Evolutionary conservation across 129 eudicot genomes (phyloP).

Genomic region (Chrysanthemum lavandulifolium): DNA sequence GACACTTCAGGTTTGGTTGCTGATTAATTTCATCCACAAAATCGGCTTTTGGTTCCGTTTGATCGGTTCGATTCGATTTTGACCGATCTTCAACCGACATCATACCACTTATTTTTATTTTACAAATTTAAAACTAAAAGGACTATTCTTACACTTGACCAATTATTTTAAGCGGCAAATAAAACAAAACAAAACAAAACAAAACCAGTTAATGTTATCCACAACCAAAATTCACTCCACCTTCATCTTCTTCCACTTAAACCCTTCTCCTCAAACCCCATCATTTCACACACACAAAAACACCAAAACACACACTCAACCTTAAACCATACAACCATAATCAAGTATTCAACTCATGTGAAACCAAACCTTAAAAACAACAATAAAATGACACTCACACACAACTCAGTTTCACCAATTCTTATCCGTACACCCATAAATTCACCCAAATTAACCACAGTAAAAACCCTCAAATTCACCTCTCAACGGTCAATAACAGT

Average conservation of each 20-base stretch:
- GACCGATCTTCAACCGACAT: too few relatives aligned
- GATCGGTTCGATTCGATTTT: too few relatives aligned
- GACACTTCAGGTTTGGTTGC: too few relatives aligned
- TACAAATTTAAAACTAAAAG: conserved; percentile 14
- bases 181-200: conserved; percentile 5
- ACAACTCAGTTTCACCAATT: conserved; percentile 42
- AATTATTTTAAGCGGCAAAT: conserved; percentile 42
- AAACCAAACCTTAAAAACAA: too few relatives aligned
- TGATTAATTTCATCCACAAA: too few relatives aligned
- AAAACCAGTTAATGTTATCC: conserved; percentile 33
- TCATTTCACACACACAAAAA: conserved; percentile 23
- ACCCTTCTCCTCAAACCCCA: conserved; percentile 28
- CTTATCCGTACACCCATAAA: conserved; percentile 40
- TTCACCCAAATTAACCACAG: too few relatives aligned
- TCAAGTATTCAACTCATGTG: conserved; percentile 32
- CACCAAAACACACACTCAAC: conserved; percentile 17
- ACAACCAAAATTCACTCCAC: conserved; percentile 33
- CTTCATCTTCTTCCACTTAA: conserved; percentile 24
- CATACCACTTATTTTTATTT: not conserved
- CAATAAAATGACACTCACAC: conserved; percentile 49
- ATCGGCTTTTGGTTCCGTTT: too few relatives aligned
- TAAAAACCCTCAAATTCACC: too few relatives aligned
- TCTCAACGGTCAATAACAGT: too few relatives aligned
- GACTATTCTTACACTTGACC: conserved; percentile 16
- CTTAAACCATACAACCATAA: conserved; percentile 18